Evolutionary conservation across 225 moss, liverwort and hornwort genomes (phyloP).

Genomic region (Sphagnum contortum): DNA sequence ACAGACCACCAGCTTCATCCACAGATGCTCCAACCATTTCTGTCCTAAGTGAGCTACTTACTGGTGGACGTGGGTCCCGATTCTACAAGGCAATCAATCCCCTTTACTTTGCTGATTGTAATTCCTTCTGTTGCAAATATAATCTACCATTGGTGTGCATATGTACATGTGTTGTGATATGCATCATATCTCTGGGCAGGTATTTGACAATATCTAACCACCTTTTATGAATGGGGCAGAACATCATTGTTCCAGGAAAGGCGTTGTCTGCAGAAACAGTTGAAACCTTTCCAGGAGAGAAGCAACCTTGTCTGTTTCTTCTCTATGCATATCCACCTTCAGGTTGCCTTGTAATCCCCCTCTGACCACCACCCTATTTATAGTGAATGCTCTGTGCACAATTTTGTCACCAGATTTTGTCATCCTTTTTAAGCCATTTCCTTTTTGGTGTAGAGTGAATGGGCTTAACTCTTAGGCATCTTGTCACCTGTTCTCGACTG

Average conservation of each 20-base stretch:
- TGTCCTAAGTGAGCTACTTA: conserved; percentile 23
- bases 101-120: not conserved
- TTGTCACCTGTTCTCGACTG: not conserved
- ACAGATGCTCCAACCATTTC: conserved; percentile 21
- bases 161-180: no score
- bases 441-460: no score
- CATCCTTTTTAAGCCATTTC: no score
- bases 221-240: conserved; percentile 8
- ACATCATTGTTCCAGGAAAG: conserved; percentile 23
- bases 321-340: conserved; percentile 20
- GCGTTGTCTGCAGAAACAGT: conserved; percentile 26
- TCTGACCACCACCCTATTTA: not conserved
- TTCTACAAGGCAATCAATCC: conserved; percentile 19
- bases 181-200: no score
- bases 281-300: conserved; percentile 30
- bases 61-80: conserved; percentile 25
- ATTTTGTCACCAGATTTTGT: no score
- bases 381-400: not conserved
- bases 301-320: conserved; percentile 23
- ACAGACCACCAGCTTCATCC: conserved; percentile 27
- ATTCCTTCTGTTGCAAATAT: not conserved
- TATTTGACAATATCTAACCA: no score
- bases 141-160: not conserved
- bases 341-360: conserved; percentile 7
- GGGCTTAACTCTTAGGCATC: no score